A percentile compares a stretch with the other conserved stretches of the same genome.
Evolutionary conservation across 2,329 filamentous ascomycete species (phyloP).

Genomic region (Clonostachys solani): DNA sequence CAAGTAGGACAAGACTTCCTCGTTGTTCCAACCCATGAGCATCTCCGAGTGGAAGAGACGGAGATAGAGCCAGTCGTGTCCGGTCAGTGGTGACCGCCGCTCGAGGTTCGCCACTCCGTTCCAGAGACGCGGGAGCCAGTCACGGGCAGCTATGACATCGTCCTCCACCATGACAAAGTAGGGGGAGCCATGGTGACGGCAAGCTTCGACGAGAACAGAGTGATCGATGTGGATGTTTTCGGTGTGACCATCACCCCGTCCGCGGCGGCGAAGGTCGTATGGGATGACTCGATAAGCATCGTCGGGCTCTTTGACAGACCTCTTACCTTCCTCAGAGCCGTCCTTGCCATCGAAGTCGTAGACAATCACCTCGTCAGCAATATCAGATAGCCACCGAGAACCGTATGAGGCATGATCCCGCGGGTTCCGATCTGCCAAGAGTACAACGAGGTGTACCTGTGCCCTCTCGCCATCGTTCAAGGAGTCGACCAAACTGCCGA

Average conservation of each 20-base stretch:
- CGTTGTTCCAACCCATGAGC: conserved; percentile 30
- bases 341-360: conserved; percentile 12
- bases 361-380: conserved; percentile 25
- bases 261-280: conserved; percentile 12
- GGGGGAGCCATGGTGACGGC: conserved; percentile 14
- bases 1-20: conserved; percentile 22
- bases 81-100: conserved; percentile 5
- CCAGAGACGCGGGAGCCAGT: conserved; percentile 23
- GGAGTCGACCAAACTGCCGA: conserved; percentile 22
- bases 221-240: conserved; percentile 27
- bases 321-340: conserved; percentile 2
- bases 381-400: conserved; percentile 18
- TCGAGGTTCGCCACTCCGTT: conserved; percentile 20
- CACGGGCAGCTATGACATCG: conserved; percentile 24
- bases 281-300: conserved; percentile 9
- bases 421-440: conserved; percentile 26
- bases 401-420: conserved; percentile 20
- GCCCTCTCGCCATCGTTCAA: conserved; percentile 20
- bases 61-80: conserved; percentile 26
- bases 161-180: conserved; percentile 32
- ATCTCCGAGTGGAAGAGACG: conserved; percentile 31
- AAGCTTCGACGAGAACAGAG: conserved; percentile 23
- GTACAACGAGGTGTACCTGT: conserved; percentile 21
- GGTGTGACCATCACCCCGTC: conserved; percentile 17
- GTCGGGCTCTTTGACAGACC: neutral